phyloP scores from a whole-genome alignment of 75 land plant genomes.

The Pinus taeda region DNA sequence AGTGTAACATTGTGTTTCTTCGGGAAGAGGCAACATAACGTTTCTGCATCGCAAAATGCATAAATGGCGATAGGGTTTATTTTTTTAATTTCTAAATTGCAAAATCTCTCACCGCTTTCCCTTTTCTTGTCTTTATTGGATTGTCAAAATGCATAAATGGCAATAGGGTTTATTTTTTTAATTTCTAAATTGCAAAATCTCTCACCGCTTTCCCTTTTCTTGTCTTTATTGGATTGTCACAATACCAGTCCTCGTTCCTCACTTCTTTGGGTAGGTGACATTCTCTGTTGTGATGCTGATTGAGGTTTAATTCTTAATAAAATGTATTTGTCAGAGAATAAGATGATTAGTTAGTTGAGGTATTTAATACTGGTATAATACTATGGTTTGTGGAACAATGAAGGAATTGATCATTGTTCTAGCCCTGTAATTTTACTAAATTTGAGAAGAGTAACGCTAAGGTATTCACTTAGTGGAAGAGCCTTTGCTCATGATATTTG shows the following conservation, averaged over 20 bases:
- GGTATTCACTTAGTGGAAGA: background rate
- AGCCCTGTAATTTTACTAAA: background rate
- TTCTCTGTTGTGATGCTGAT: background rate
- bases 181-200: too few species aligned
- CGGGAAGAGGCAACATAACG: conserved; percentile 1
- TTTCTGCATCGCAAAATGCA: background rate
- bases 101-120: background rate
- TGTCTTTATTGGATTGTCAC: background rate
- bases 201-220: too few species aligned
- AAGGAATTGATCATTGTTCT: background rate
- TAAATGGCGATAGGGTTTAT: background rate
- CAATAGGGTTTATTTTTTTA: too few species aligned
- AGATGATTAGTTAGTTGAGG: background rate
- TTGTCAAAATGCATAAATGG: too few species aligned
- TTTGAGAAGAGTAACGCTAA: background rate
- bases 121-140: background rate
- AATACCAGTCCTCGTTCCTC: background rate
- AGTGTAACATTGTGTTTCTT: background rate
- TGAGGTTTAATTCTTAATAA: background rate
- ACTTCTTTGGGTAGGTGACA: background rate
- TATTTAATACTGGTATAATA: background rate
- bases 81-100: too few species aligned
- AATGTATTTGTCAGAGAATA: background rate
- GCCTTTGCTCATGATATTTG: background rate
- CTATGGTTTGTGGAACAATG: background rate